A percentile compares a stretch with the other conserved stretches of the same genome.
phyloP scores from a whole-genome alignment of 495 filamentous ascomycete species.

The Neurospora sp. region DNA sequence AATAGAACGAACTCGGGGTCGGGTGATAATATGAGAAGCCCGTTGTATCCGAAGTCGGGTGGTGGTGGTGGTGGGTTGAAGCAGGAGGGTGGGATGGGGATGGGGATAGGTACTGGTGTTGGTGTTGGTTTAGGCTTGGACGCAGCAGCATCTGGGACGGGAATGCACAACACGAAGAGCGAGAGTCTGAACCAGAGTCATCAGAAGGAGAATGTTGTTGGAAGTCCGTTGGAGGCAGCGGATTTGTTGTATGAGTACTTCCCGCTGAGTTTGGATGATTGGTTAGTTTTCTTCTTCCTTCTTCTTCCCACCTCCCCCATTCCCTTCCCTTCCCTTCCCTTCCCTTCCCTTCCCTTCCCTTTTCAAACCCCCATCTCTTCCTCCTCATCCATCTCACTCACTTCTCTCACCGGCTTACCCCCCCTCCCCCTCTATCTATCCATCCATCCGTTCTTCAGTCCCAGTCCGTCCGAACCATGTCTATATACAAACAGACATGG shows the following conservation, averaged over 20 bases:
- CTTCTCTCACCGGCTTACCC: neutral
- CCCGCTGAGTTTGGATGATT: conserved; percentile 78
- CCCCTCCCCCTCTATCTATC: no score
- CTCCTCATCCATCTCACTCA: neutral
- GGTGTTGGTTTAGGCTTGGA: neutral
- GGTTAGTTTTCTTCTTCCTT: conserved; percentile 32
- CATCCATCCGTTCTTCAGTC: no score
- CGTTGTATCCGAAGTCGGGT: conserved; percentile 29
- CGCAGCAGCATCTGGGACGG: no score
- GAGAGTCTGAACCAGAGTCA: neutral
- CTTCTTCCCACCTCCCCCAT: no score
- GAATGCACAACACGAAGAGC: no score
- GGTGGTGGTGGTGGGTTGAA: conserved; percentile 6
- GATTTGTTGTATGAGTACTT: conserved; percentile 90
- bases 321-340: no score
- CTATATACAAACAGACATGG: no score
- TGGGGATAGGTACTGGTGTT: neutral
- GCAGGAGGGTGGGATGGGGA: no score
- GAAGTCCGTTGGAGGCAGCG: conserved; percentile 58
- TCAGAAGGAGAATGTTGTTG: conserved; percentile 18
- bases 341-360: no score
- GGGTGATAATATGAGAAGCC: conserved; percentile 17
- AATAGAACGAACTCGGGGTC: conserved; percentile 27
- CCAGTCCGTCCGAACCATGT: no score
- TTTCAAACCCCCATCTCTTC: neutral